These are phyloP conservation scores for Sodiomyces alkalinus DNA, from an alignment of 2,329 filamentous ascomycete genomes.

Conservation along the genomic window DNA sequence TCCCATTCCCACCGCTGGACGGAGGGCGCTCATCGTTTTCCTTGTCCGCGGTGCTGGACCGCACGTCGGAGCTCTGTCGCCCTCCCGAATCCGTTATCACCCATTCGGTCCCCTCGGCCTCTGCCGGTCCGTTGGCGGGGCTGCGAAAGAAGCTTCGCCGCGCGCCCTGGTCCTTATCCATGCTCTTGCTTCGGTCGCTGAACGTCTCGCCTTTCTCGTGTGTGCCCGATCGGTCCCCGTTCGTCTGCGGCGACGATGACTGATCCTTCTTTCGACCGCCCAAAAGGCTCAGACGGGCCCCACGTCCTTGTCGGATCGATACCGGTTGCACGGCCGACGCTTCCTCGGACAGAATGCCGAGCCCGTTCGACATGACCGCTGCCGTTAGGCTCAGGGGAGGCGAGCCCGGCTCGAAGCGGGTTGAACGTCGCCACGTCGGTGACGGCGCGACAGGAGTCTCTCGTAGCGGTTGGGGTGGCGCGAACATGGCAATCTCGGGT, in stretches of 20 bases:
- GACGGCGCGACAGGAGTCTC: slow-evolving; percentile 26
- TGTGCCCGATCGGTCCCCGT: slow-evolving; percentile 11
- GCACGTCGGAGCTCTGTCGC: slow-evolving; percentile 12
- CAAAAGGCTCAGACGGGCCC: slow-evolving; percentile 41
- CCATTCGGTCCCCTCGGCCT: slow-evolving; percentile 14
- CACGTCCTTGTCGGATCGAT: slow-evolving; percentile 32
- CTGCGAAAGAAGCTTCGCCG: slow-evolving; percentile 31
- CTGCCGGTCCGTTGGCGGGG: slow-evolving; percentile 16
- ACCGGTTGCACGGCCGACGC: slow-evolving; percentile 34
- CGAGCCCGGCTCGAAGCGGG: slow-evolving; percentile 21
- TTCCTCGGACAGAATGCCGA: slow-evolving; percentile 32
- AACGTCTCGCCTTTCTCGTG: slow-evolving; percentile 14
- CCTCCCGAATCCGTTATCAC: slow-evolving; percentile 15
- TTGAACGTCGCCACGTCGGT: slow-evolving; percentile 32
- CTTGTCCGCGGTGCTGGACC: not conserved
- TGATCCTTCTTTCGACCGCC: slow-evolving; percentile 34
- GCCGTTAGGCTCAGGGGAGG: slow-evolving; percentile 16
- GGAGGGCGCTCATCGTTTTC: not conserved
- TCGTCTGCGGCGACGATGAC: slow-evolving; percentile 11
- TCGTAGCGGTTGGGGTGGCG: slow-evolving; percentile 29
- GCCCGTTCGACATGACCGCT: slow-evolving; percentile 17
- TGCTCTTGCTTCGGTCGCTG: slow-evolving; percentile 11
- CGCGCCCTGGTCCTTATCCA: slow-evolving; percentile 19
- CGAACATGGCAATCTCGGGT: slow-evolving; percentile 48
- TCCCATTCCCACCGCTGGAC: slow-evolving; percentile 5